These are phyloP conservation scores for Asterophora lycoperdoides DNA, from an alignment of 768 basidiomycete genomes.

Conservation along the genomic window DNA sequence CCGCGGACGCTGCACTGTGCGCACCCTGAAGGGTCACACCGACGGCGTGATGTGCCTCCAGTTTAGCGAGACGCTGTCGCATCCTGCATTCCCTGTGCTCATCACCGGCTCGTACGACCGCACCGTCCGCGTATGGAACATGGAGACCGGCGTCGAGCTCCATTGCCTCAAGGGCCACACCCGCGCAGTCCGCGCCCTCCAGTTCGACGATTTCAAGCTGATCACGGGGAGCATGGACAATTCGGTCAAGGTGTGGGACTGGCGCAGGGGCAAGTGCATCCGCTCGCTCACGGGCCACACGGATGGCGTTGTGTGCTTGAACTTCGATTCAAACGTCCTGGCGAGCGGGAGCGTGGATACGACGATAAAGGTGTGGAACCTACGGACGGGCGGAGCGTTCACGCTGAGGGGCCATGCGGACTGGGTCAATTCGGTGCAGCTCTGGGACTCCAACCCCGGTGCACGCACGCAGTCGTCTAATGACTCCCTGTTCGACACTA, in stretches of 20 bases:
- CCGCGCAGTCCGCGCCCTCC: conserved; percentile 84
- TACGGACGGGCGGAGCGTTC: conserved; percentile 87
- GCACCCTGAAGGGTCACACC: conserved; percentile 86
- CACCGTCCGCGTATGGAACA: conserved; percentile 93
- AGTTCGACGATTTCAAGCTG: conserved; percentile 93
- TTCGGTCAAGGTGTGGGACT: conserved; percentile 94
- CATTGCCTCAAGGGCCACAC: conserved; percentile 87
- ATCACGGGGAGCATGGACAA: conserved; percentile 97
- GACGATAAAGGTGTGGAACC: conserved; percentile 95
- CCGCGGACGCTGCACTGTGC: conserved; percentile 81
- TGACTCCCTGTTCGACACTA: conserved; percentile 33
- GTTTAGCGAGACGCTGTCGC: conserved; percentile 78
- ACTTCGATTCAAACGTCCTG: conserved; percentile 88
- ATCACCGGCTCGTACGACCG: conserved; percentile 98
- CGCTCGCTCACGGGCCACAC: conserved; percentile 87
- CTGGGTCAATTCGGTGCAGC: conserved; percentile 92
- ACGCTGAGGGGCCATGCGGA: conserved; percentile 89
- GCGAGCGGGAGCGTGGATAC: conserved; percentile 91
- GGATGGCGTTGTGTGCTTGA: conserved; percentile 85
- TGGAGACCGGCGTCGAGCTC: conserved; percentile 84
- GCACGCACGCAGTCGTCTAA: conserved; percentile 27
- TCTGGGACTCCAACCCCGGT: conserved; percentile 72
- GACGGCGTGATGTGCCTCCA: conserved; percentile 98
- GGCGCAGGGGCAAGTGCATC: conserved; percentile 85
- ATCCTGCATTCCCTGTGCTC: conserved; percentile 87